A percentile compares a stretch with the other conserved stretches of the same genome.
These are phyloP conservation scores for Naganishia vishniacii DNA, from an alignment of 768 basidiomycete species.

Conservation along the genomic window DNA sequence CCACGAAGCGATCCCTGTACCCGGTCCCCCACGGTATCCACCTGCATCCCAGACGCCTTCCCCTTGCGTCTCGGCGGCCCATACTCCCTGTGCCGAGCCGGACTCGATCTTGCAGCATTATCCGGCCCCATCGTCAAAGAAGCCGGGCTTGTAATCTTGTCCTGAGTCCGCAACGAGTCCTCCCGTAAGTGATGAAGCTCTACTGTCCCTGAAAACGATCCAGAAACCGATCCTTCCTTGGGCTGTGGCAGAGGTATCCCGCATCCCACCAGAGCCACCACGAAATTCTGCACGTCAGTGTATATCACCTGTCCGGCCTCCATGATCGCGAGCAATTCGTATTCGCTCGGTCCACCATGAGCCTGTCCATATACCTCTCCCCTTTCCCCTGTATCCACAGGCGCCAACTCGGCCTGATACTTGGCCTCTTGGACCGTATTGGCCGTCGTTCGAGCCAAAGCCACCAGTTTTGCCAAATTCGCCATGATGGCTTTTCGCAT, in stretches of 20 bases:
- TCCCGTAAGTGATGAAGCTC: not conserved
- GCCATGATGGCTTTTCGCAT: slow-evolving; percentile 78
- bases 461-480: slow-evolving; percentile 71
- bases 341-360: slow-evolving; percentile 47
- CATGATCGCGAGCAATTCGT: slow-evolving; percentile 71
- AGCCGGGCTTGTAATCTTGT: too few species aligned
- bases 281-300: slow-evolving; percentile 69
- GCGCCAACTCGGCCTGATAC: not conserved
- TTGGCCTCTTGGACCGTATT: not conserved
- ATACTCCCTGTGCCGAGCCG: not conserved
- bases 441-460: slow-evolving; percentile 23
- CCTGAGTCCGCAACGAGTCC: not conserved
- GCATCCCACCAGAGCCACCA: slow-evolving; percentile 51
- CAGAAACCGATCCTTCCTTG: slow-evolving; percentile 12
- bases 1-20: slow-evolving; percentile 2
- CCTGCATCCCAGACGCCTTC: slow-evolving; percentile 12
- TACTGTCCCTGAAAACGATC: not conserved
- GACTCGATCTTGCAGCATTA: not conserved
- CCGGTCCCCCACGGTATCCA: slow-evolving; percentile 13
- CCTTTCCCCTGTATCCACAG: slow-evolving; percentile 52
- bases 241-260: slow-evolving; percentile 46
- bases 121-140: too few species aligned
- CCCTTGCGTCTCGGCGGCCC: slow-evolving; percentile 7
- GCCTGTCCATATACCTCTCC: slow-evolving; percentile 22
- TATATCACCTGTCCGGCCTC: slow-evolving; percentile 74